These are phyloP conservation scores for Phanerochaete carnosa DNA, from an alignment of 768 basidiomycete genomes.

Conservation along the genomic window DNA sequence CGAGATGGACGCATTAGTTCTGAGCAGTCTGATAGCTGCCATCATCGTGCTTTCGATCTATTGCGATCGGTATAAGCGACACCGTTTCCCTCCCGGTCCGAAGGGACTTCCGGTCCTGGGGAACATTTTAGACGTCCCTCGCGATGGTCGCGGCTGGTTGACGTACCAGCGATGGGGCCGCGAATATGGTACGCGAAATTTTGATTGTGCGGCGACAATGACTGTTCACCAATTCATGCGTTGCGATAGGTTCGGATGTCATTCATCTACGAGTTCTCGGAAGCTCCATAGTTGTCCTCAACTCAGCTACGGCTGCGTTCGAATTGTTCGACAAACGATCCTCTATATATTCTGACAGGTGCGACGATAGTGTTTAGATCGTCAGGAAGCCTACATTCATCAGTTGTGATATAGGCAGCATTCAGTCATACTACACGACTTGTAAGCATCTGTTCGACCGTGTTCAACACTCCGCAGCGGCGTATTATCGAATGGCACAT, in stretches of 20 bases:
- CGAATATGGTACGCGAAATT: constrained; percentile 9
- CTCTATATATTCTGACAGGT: background rate
- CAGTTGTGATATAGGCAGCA: background rate
- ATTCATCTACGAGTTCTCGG: background rate
- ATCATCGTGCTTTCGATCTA: too few species aligned
- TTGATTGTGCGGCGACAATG: too few species aligned
- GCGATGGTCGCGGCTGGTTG: background rate
- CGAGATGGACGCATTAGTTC: too few species aligned
- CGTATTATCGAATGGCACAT: too few species aligned
- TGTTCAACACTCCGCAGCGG: background rate
- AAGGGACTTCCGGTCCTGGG: background rate
- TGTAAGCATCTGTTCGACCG: background rate
- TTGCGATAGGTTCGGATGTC: background rate
- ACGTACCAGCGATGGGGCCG: constrained; percentile 2
- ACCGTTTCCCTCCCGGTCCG: background rate
- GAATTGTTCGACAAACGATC: constrained; percentile 3
- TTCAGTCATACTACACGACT: background rate
- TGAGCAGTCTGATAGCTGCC: too few species aligned
- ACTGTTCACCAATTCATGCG: background rate
- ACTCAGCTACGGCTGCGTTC: background rate
- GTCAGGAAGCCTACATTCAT: background rate
- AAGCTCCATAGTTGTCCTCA: background rate
- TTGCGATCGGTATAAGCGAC: too few species aligned
- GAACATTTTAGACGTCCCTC: background rate
- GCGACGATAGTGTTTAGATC: background rate